A percentile compares a stretch with the other conserved stretches of the same genome.
These are phyloP conservation scores for Teratosphaeria pseudoeucalypti DNA, from an alignment of 2,329 filamentous ascomycete genomes.

Conservation along the genomic window DNA sequence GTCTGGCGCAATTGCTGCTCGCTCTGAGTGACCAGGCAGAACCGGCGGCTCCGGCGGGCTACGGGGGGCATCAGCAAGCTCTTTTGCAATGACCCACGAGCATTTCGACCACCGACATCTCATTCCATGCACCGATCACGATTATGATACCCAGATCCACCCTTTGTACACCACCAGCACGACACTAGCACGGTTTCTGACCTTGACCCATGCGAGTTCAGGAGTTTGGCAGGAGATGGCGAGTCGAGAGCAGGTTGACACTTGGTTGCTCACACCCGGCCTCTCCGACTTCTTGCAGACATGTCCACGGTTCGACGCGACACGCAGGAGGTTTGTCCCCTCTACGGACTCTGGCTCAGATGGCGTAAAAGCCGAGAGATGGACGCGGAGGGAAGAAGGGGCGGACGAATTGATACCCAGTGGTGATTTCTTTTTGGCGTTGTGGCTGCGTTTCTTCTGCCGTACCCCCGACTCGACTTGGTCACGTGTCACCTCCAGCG, in stretches of 20 bases:
- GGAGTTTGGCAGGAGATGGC: background rate
- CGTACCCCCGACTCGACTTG: background rate
- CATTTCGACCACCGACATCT: background rate
- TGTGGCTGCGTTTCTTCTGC: background rate
- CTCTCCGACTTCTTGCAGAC: background rate
- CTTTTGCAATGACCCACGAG: constrained; percentile 4
- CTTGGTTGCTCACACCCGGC: background rate
- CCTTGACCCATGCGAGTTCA: background rate
- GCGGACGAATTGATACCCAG: background rate
- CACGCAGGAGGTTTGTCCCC: background rate
- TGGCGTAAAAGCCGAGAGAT: background rate
- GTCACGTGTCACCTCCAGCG: background rate
- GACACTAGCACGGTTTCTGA: background rate
- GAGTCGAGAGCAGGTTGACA: background rate
- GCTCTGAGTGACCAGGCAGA: constrained; percentile 67
- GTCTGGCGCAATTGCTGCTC: constrained; percentile 90
- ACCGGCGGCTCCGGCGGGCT: constrained; percentile 15
- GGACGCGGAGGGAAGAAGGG: background rate
- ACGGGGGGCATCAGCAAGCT: constrained; percentile 12
- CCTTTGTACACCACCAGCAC: background rate
- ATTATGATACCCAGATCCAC: background rate
- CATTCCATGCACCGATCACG: background rate
- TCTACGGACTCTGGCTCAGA: background rate
- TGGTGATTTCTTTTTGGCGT: background rate
- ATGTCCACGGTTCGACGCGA: background rate